Conservation (phyloP, 805 yeast genomes). For the Lipomyces sp. region DNA sequence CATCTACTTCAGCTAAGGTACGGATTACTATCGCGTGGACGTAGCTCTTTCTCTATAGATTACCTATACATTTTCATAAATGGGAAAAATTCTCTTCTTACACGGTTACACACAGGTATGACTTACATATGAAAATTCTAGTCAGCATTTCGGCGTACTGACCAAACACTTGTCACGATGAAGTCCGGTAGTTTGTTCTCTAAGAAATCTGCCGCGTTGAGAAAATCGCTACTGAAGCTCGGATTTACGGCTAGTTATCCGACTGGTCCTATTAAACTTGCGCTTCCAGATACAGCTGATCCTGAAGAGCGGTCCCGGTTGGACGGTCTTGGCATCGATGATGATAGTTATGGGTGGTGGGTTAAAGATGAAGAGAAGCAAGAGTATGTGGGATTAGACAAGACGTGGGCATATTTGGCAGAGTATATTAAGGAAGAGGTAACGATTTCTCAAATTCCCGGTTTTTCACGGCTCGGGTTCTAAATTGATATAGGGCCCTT, state of each 20-base stretch:
- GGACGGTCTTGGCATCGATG: constrained; percentile 52
- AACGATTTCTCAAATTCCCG: constrained; percentile 72
- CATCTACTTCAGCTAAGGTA: too few relatives aligned
- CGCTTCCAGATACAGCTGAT: constrained; percentile 72
- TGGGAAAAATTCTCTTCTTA: constrained; percentile 68
- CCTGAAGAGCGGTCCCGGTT: constrained; percentile 55
- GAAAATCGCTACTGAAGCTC: constrained; percentile 70
- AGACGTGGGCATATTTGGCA: constrained; percentile 57
- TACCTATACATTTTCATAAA: neutral
- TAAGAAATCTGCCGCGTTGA: constrained; percentile 84
- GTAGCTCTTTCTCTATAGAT: neutral
- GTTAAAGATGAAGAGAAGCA: constrained; percentile 48
- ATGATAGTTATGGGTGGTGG: constrained; percentile 44
- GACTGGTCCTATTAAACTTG: constrained; percentile 77
- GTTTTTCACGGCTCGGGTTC: constrained; percentile 64
- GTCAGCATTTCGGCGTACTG: neutral
- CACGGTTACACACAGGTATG: constrained; percentile 70
- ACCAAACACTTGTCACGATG: neutral
- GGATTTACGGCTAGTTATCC: constrained; percentile 75
- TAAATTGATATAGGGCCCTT: constrained; percentile 63
- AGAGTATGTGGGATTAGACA: constrained; percentile 44
- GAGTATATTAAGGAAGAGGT: constrained; percentile 62
- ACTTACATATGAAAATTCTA: neutral
- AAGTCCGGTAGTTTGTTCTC: constrained; percentile 80
- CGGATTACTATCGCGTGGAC: neutral